These are phyloP conservation scores for Volvox africanus DNA, from an alignment of 139 green algal species.

Conservation along the genomic window DNA sequence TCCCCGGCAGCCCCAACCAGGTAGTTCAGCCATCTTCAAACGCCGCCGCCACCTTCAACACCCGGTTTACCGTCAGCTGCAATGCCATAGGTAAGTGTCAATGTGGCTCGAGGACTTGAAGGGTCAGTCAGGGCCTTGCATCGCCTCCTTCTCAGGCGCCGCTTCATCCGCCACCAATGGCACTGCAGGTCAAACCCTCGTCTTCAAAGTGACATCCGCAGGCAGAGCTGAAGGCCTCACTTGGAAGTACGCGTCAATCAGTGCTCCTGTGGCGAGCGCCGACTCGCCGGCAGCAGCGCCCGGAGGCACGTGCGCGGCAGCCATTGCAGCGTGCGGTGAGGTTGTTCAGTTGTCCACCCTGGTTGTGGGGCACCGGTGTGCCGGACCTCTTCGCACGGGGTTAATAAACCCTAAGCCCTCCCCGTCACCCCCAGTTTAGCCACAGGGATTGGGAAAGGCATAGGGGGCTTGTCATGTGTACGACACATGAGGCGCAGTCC, in stretches of 20 bases:
- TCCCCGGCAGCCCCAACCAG: neutral
- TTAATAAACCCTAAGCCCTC: too few species aligned
- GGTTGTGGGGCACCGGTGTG: too few species aligned
- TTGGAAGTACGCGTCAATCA: neutral
- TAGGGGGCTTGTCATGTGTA: too few species aligned
- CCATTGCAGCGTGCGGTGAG: neutral
- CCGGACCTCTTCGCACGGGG: too few species aligned
- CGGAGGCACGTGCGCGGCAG: neutral
- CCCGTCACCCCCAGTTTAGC: too few species aligned
- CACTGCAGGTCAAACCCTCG: neutral
- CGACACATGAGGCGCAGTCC: too few species aligned
- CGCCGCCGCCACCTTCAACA: neutral
- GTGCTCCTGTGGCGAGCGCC: neutral
- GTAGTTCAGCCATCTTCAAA: neutral
- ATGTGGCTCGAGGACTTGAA: too few species aligned
- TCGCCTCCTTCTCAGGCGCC: too few species aligned
- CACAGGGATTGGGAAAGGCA: too few species aligned
- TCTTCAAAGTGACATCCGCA: neutral
- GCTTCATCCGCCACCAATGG: neutral
- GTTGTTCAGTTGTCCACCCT: too few species aligned
- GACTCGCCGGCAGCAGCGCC: neutral
- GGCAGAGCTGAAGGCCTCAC: neutral
- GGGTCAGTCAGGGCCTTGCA: too few species aligned
- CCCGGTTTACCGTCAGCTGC: neutral
- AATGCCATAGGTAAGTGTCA: conserved; percentile 2